These are phyloP conservation scores for Aspergillus nidulans DNA, from an alignment of 495 filamentous ascomycete species.

Conservation along the genomic window DNA sequence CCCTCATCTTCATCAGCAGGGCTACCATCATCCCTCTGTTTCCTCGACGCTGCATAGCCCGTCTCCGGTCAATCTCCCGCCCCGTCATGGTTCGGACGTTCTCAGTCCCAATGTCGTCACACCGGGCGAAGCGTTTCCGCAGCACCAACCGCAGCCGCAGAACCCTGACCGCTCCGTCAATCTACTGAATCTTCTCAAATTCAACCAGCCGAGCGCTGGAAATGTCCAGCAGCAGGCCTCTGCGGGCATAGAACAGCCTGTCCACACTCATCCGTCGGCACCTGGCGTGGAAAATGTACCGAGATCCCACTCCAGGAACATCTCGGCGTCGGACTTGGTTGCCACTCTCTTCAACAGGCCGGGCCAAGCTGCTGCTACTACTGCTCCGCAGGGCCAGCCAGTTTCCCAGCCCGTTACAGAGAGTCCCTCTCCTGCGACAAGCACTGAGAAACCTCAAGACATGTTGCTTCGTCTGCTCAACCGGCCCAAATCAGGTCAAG, in stretches of 20 bases:
- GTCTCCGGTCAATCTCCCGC: constrained; percentile 40
- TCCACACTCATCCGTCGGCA: constrained; percentile 33
- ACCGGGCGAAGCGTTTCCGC: constrained; percentile 34
- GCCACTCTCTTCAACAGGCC: constrained; percentile 52
- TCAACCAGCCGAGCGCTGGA: constrained; percentile 51
- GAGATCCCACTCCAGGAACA: constrained; percentile 46
- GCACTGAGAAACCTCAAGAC: constrained; percentile 56
- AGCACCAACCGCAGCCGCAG: constrained; percentile 24
- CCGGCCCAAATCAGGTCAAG: constrained; percentile 45
- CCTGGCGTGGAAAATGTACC: constrained; percentile 29
- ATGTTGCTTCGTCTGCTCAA: constrained; percentile 63
- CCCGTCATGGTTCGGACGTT: constrained; percentile 47
- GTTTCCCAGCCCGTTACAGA: constrained; percentile 21
- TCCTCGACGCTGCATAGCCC: constrained; percentile 39
- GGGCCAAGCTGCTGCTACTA: constrained; percentile 25
- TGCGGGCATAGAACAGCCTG: constrained; percentile 30
- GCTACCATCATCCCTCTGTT: constrained; percentile 46
- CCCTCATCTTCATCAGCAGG: constrained; percentile 33
- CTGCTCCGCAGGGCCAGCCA: constrained; percentile 14
- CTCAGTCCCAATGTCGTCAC: constrained; percentile 45
- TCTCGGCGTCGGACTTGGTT: constrained; percentile 61
- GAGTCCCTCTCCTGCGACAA: constrained; percentile 7
- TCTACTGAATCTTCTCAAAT: constrained; percentile 84
- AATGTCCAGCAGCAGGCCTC: constrained; percentile 30
- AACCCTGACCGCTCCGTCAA: constrained; percentile 61